Conservation (phyloP, 2,329 filamentous ascomycete genomes). For the Alternaria burnsii region DNA sequence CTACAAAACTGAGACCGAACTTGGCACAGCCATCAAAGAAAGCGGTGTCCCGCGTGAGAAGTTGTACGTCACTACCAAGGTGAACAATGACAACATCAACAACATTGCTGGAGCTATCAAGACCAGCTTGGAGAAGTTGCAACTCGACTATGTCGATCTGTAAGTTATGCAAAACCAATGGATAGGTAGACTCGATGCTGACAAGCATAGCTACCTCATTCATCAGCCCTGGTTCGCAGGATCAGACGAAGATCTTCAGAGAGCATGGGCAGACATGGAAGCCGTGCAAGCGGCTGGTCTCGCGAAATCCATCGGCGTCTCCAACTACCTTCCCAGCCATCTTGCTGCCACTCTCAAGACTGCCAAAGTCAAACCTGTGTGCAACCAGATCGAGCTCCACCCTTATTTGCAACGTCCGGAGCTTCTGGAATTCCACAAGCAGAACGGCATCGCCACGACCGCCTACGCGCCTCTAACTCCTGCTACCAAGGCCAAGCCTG, state of each 20-base stretch:
- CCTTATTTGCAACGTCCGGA: slow-evolving; percentile 71
- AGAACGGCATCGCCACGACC: slow-evolving; percentile 57
- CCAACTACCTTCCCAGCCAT: slow-evolving; percentile 64
- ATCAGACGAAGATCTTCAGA: slow-evolving; percentile 63
- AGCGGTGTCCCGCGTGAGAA: slow-evolving; percentile 56
- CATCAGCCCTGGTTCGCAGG: slow-evolving; percentile 68
- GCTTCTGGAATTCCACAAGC: slow-evolving; percentile 63
- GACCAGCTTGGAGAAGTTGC: slow-evolving; percentile 66
- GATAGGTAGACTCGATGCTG: background rate
- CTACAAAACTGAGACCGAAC: slow-evolving; percentile 62
- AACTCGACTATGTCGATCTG: slow-evolving; percentile 69
- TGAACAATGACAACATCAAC: slow-evolving; percentile 56
- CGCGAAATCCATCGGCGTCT: slow-evolving; percentile 69
- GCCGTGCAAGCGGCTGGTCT: slow-evolving; percentile 64
- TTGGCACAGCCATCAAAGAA: slow-evolving; percentile 58
- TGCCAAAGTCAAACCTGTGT: slow-evolving; percentile 65
- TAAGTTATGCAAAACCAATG: slow-evolving; percentile 41
- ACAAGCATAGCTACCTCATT: slow-evolving; percentile 63
- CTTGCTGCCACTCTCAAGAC: slow-evolving; percentile 63
- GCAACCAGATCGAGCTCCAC: slow-evolving; percentile 75
- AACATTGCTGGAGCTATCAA: slow-evolving; percentile 66
- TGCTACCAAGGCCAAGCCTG: slow-evolving; percentile 62
- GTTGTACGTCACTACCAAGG: slow-evolving; percentile 66
- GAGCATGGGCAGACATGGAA: slow-evolving; percentile 69
- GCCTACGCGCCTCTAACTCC: slow-evolving; percentile 61